Percentiles rank a stretch among this genome's conserved stretches.
Conservation (phyloP, 2,329 filamentous ascomycete genomes). For the Acephala macrosclerotiorum region DNA sequence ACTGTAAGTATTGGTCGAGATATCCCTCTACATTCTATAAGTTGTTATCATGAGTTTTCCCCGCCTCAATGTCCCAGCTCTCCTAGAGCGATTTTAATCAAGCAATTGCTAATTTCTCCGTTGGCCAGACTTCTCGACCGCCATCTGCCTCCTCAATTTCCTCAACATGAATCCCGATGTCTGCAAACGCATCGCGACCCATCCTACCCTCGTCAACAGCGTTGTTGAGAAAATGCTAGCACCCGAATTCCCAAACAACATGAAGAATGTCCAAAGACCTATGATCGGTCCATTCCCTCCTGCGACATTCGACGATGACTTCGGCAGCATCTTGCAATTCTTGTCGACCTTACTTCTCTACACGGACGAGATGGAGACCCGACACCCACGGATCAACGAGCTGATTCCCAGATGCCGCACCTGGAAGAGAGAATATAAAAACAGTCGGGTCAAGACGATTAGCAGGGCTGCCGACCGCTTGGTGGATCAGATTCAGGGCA, state of each 20-base stretch:
- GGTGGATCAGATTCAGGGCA: constrained; percentile 33
- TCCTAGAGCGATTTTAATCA: no score
- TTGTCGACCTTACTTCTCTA: constrained; percentile 38
- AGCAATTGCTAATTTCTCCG: no score
- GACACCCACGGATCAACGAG: constrained; percentile 33
- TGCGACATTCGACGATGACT: constrained; percentile 36
- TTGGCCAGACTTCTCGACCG: constrained; percentile 27
- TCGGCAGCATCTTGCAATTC: constrained; percentile 39
- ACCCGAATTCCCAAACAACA: constrained; percentile 29
- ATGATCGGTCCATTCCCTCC: constrained; percentile 17
- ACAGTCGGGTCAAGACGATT: constrained; percentile 31
- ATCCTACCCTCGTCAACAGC: constrained; percentile 31
- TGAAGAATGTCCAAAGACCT: constrained; percentile 27
- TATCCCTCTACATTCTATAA: no score
- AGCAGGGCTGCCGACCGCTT: constrained; percentile 32
- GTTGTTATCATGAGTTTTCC: no score
- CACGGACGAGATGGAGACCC: constrained; percentile 20
- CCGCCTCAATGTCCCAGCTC: no score
- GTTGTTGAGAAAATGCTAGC: constrained; percentile 34
- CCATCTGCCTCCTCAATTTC: constrained; percentile 35
- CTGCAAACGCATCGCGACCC: constrained; percentile 29
- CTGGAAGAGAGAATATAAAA: constrained; percentile 33
- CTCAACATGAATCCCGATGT: constrained; percentile 35
- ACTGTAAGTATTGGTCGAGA: constrained; percentile 16
- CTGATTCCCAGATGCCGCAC: constrained; percentile 31